Evolutionary conservation across 2,329 filamentous ascomycete genomes (phyloP).

Genomic region (Cadophora sp.): DNA sequence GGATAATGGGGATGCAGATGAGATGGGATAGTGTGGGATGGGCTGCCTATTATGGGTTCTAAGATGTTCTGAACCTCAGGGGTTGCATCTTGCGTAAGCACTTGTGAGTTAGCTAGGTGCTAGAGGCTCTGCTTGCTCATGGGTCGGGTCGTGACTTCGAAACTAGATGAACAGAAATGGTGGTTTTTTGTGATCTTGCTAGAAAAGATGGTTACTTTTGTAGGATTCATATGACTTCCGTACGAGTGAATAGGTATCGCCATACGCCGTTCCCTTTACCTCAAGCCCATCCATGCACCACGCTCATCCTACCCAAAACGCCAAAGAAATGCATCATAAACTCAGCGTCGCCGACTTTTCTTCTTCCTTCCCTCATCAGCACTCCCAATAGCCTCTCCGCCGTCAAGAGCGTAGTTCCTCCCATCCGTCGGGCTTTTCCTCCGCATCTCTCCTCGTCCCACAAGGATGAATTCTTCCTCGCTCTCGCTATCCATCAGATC

Average conservation of each 20-base stretch:
- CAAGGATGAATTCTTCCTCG: conserved; percentile 82
- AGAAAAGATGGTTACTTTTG: background rate
- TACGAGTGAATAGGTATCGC: background rate
- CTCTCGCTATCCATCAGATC: conserved; percentile 94
- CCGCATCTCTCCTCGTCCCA: conserved; percentile 82
- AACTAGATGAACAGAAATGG: background rate
- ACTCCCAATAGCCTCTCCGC: conserved; percentile 49
- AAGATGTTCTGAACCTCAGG: background rate
- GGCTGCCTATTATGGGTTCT: background rate
- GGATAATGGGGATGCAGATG: too few species aligned
- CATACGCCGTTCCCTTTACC: background rate
- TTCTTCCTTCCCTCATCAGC: conserved; percentile 47
- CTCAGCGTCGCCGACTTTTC: conserved; percentile 36
- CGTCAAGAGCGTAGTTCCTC: conserved; percentile 69
- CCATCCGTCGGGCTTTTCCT: conserved; percentile 81
- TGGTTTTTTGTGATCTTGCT: background rate
- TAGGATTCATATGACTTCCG: background rate
- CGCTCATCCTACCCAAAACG: conserved; percentile 9
- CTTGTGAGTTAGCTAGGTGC: background rate
- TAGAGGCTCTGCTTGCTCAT: background rate
- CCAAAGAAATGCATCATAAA: conserved; percentile 22
- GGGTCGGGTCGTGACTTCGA: background rate
- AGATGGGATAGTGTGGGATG: too few species aligned
- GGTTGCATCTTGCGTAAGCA: background rate
- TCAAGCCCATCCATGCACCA: conserved; percentile 2